Evolutionary conservation across 73 alveolate species (phyloP), one percentile per base, ranked within the genome.

Genomic region (Halteria grandinella): DNA sequence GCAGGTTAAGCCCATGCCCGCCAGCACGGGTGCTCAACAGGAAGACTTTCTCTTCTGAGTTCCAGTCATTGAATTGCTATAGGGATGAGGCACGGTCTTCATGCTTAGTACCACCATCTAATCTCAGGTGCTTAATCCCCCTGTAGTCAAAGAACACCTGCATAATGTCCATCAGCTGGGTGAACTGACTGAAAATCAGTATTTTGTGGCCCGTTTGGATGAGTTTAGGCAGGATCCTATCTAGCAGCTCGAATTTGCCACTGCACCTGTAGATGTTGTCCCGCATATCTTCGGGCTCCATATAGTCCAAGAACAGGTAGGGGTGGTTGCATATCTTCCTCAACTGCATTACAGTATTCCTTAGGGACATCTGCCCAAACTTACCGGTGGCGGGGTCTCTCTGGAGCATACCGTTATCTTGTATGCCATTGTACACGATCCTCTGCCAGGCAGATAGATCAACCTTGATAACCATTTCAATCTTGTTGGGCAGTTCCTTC

Each of bases 321-420:
- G 99, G 99, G 93, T 97, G 99, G 83, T 97, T 97, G 71, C 99
- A 95, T 29, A 94, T 90, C 85, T 97, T 97, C 85, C 99, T 89
- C 51, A 97, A 85, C 87, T 97, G 97, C 99, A 97, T 95, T 86
- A 97, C 97, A 25, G 97, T 90, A 83, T 95, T 97, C 91, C 94
- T 94, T 41, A 97, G 87, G 24, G 97, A 97, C 36, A 55, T 51
- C 75, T 72, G 89, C 29, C 91, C 98, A 34, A 78, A 53, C 55
- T 88, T 90, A 78, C 95, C 95, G 11, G 95, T 89, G 17, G 93
- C 58, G 11, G 94, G 94, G 43, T 88, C 98, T 88, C 96, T 96
- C 17, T 93, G 94, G 23, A 91, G 76, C 48, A 74, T 62, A n/a
- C 97, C 97, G 59, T 91, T 80, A 21, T 95, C 97, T 66, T 96